phyloP scores from a whole-genome alignment of 768 basidiomycete genomes.

The Russula lepida region DNA sequence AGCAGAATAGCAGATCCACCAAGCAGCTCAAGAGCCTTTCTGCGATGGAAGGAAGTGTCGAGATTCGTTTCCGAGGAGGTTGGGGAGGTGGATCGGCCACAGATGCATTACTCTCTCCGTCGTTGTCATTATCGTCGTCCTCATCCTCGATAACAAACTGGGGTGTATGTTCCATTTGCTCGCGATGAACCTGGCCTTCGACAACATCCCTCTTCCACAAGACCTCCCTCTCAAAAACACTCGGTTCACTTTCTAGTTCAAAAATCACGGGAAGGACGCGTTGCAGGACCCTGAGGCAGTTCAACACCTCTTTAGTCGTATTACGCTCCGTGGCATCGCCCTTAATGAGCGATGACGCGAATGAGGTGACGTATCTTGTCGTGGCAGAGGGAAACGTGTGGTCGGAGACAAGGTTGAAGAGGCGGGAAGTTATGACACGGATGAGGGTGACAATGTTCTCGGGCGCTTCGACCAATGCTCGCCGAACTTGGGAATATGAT shows the following conservation, averaged over 20 bases:
- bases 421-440: slow-evolving; percentile 53
- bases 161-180: slow-evolving; percentile 26
- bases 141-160: slow-evolving; percentile 93
- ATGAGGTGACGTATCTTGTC: slow-evolving; percentile 50
- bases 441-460: slow-evolving; percentile 83
- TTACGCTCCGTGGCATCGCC: slow-evolving; percentile 46
- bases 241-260: slow-evolving; percentile 64
- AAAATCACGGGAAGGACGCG: slow-evolving; percentile 88
- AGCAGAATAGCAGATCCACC: slow-evolving; percentile 86
- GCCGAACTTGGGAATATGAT: slow-evolving; percentile 51
- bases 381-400: slow-evolving; percentile 67
- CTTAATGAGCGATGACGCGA: slow-evolving; percentile 66
- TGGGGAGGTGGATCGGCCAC: slow-evolving; percentile 19
- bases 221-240: slow-evolving; percentile 66
- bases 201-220: slow-evolving; percentile 59
- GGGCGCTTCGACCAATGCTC: slow-evolving; percentile 72
- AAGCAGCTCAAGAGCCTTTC: slow-evolving; percentile 73
- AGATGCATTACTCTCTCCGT: slow-evolving; percentile 24
- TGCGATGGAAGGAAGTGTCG: slow-evolving; percentile 63
- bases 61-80: slow-evolving; percentile 30
- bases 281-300: slow-evolving; percentile 85
- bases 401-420: slow-evolving; percentile 69
- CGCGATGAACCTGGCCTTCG: slow-evolving; percentile 27
- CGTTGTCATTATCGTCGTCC: slow-evolving; percentile 46
- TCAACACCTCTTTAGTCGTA: slow-evolving; percentile 80